These are phyloP conservation scores for Knoxia roxburghii DNA, from an alignment of 257 asterid species.

Conservation along the genomic window DNA sequence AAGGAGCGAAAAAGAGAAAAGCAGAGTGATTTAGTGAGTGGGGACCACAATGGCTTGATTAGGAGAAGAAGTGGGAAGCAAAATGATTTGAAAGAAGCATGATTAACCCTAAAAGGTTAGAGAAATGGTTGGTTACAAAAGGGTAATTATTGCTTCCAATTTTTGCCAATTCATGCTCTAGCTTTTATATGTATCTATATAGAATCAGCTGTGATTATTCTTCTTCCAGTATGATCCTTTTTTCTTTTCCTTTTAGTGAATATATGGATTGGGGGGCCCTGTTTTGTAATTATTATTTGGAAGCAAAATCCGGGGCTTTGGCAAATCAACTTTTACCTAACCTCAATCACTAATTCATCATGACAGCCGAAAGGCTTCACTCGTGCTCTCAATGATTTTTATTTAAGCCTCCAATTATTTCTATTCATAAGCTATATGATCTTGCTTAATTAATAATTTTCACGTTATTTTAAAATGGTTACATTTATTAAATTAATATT, in stretches of 20 bases:
- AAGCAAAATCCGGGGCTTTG: constrained; percentile 6
- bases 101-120: constrained; percentile 20
- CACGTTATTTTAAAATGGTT: too few relatives aligned
- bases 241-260: constrained; percentile 2
- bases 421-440: too few relatives aligned
- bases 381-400: neutral
- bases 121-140: constrained; percentile 17
- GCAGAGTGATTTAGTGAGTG: neutral
- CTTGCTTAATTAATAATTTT: too few relatives aligned
- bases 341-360: constrained; percentile 24
- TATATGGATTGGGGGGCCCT: constrained; percentile 12
- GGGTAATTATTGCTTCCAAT: constrained; percentile 19
- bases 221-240: too few relatives aligned
- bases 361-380: constrained; percentile 35
- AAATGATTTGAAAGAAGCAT: constrained; percentile 34
- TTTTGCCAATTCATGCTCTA: too few relatives aligned
- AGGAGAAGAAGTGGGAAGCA: constrained; percentile 23
- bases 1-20: too few relatives aligned
- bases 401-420: too few relatives aligned
- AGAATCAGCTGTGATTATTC: too few relatives aligned
- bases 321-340: constrained; percentile 20
- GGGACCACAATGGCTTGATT: neutral
- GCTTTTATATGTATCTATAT: too few relatives aligned
- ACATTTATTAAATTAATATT: too few relatives aligned
- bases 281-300: constrained; percentile 4